Base-by-base conservation (phyloP, 768 basidiomycete species). In the Cystofilobasidium capitatum region DNA sequence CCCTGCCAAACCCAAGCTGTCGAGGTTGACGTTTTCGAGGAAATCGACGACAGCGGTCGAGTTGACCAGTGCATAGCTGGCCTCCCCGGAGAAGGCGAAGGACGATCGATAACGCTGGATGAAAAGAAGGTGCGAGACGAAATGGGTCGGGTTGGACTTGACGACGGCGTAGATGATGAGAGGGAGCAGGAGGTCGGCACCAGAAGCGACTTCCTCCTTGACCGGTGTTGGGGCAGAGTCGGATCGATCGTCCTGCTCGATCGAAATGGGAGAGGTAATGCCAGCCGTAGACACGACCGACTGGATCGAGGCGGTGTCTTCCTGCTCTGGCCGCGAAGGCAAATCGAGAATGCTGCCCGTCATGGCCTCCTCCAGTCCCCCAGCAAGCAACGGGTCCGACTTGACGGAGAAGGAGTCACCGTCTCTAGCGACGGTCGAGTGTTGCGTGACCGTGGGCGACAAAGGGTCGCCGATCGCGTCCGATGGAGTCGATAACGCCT, bases 31-130 rank as follows among this genome's bases (percentile, higher is more conserved):
- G 74, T 92, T 89, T 78, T 94, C 91, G 61, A 97, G 80, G 76
- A 97, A 99, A 75, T 97, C 93, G 1, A 89, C 89, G 7, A 94
- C 92, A 14, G 94, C 94, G 81, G 93, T 85, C 44, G 96, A 80
- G 77, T 96, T 98, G 76, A 97, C 88, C 45, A 94, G 81, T 67
- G 92, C 97, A 73, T 92, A 99, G 58, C 85, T 86, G 73, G 90
- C 89, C 74, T 97, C 91, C 2, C 92, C 92, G 81, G 40, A 85
- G 49, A 79, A 69, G 58, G 78, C 76, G n/a, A 77, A 74, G 7
- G 78, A 76, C 81, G 79, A 82, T 82, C 68, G 86, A 78, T 70
- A 93, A 37, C 81, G 78, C 42, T 81, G 80, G 36, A 80, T 75
- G 72, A 78, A 82, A 63, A 79, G 75, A 74, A 78, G 86, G 82